These are phyloP conservation scores for Bisporella sp. DNA, from an alignment of 2,329 filamentous ascomycete genomes.

Conservation along the genomic window DNA sequence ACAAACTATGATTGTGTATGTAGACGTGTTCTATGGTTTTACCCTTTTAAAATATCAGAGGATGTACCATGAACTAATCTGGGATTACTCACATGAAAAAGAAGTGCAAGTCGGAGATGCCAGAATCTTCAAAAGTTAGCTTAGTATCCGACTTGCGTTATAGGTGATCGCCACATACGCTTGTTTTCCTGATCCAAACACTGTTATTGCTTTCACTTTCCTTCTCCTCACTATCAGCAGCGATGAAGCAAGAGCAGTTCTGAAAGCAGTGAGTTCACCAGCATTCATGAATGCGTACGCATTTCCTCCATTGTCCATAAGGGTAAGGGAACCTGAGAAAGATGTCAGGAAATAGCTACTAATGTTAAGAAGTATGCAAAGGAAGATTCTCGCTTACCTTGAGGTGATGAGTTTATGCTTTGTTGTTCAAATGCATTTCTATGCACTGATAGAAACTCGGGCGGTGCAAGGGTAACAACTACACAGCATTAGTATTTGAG, in stretches of 20 bases:
- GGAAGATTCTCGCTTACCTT: too few species aligned
- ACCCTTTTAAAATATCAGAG: slow-evolving; percentile 27
- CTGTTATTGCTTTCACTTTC: slow-evolving; percentile 66
- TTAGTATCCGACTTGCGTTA: background rate
- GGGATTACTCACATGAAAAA: slow-evolving; percentile 45
- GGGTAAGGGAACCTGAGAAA: slow-evolving; percentile 52
- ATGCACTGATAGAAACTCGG: too few species aligned
- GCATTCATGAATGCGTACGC: slow-evolving; percentile 66
- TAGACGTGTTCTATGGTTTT: slow-evolving; percentile 70
- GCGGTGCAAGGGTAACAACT: too few species aligned
- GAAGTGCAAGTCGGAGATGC: slow-evolving; percentile 75
- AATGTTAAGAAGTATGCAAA: too few species aligned
- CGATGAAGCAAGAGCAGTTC: slow-evolving; percentile 67
- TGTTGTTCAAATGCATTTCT: too few species aligned
- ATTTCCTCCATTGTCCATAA: slow-evolving; percentile 56
- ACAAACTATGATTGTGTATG: slow-evolving; percentile 72
- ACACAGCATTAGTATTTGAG: too few species aligned
- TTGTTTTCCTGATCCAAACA: slow-evolving; percentile 85
- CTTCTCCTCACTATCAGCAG: slow-evolving; percentile 59
- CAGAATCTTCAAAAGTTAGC: background rate
- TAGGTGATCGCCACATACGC: slow-evolving; percentile 49
- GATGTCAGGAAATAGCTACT: too few species aligned
- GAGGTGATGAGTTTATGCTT: too few species aligned
- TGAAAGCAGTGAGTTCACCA: slow-evolving; percentile 69
- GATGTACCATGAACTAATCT: background rate